Base-by-base conservation (phyloP, 176 grass and related monocot genomes). In the Urochloa ruziziensis region DNA sequence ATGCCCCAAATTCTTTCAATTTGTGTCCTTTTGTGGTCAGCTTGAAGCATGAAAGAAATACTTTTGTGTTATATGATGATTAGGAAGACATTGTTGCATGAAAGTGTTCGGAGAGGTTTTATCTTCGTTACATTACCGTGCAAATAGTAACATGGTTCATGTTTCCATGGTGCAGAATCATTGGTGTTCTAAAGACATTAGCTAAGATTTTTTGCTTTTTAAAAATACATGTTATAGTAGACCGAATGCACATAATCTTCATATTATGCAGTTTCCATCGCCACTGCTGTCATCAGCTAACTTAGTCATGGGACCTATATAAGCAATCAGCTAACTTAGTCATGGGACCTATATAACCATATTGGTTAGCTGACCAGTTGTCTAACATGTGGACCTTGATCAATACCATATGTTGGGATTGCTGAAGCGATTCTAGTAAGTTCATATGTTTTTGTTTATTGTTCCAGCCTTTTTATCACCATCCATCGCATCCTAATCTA, bases 351-450 rank as follows among this genome's bases (percentile, higher is more conserved):
- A 60, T 85, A 42, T 6, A 67, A 67, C 30, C 28, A 53, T 6
- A 8, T 59, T 48, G 15, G 44, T 61, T 70, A 48, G 37, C 43
- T 79, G 24, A 5, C 19, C 6, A 49, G 72, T 17, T 75, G 10
- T 71, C 60, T 33, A 61, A 21, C 83, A 85, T 29, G 51, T 37
- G 10, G 36, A 61, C 52, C 21, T 78, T 78, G 14, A 40, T 59
- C 53, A 39, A 47, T 37, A 52, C 25, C 18, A 43, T 56, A 74
- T 7, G 27, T 15, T 43, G 36, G 57, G 13, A 33, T n/a, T 43
- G 18, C 13, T 54, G 21, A 44, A 67, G 34, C 66, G 15, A 51
- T 65, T 80, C 74, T 43, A 43, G 54, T 19, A 56, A 51, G 40
- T 78, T 17, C 4, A 18, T 59, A 27, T 74, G 16, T 69, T 77